Base-by-base conservation (phyloP, 192 early-diverging fungal species). In the Neocallimastix lanati region DNA sequence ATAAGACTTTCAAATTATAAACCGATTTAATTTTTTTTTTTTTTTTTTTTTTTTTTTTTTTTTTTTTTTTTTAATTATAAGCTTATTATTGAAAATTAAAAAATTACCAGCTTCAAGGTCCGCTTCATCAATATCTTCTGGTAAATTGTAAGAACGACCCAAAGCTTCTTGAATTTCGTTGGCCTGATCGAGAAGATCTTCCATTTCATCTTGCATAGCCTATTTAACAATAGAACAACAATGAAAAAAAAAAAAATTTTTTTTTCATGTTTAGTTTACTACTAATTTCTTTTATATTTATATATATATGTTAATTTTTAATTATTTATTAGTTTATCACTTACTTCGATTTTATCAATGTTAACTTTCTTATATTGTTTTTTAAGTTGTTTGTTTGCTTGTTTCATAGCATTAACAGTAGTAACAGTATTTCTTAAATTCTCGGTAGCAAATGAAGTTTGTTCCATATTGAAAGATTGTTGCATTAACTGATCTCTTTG, bases 381-480 rank as follows among this genome's bases (percentile, higher is more conserved):
- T 85, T 97, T 97, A 90, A 99, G 88, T 80, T 93, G 93, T 84
- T 95, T 95, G 85, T 96, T 98, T 15, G 96, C 93, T 12, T 87
- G 85, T 84, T 97, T 88, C 98, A 99, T 99, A 13, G 96, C 98
- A 85, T 98, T 94, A 30, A 98, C 89, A 12, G 96, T 98, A 14
- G 93, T 89, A 89, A 96, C 88, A n/a, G 97, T 97, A 85, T 97
- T 98, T 80, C 93, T 95, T 77, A 99, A 83, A 84, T 98, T 99
- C 38, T 99, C 98, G 6, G 93, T 96, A 15, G 96, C 93, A 86
- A 90, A 87, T 77, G 86, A 84, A 76, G 95, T 93, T 87, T 97
- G 95, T 85, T 99, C 98, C 98, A 99, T 99, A 86, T 98, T 99
- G 83, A 96, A 98, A 33, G 96, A 92, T 85, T 98, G 96, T 84